phyloP scores from a whole-genome alignment of 257 asterid genomes.

The Solanum sitiens region DNA sequence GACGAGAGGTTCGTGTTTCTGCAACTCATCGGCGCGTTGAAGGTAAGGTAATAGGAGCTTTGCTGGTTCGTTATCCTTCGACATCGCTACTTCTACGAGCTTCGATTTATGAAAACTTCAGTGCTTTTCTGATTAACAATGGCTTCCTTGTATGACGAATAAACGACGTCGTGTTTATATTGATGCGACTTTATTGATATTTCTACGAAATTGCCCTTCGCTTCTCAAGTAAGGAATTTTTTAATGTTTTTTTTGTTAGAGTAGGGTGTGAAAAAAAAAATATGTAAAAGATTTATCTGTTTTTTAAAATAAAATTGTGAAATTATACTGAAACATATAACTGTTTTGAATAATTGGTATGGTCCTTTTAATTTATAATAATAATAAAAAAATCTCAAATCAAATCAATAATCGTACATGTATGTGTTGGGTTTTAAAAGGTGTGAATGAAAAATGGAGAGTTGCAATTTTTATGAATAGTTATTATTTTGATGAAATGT shows the following conservation, averaged over 20 bases:
- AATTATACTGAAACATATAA: no score
- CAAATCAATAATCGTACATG: not conserved
- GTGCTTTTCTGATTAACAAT: not conserved
- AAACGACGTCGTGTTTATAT: not conserved
- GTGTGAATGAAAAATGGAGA: no score
- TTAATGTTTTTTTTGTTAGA: not conserved
- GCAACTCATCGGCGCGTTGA: conserved; percentile 44
- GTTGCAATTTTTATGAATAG: no score
- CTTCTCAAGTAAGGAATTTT: not conserved
- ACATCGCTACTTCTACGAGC: conserved; percentile 9
- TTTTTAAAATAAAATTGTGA: no score
- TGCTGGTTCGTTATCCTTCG: conserved; percentile 35
- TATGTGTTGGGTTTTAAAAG: no score
- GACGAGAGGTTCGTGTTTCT: conserved; percentile 40
- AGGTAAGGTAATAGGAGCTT: conserved; percentile 29
- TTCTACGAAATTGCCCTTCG: not conserved
- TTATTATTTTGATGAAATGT: no score
- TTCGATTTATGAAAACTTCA: not conserved
- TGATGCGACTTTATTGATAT: not conserved
- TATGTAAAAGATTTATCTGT: not conserved
- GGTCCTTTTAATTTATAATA: not conserved
- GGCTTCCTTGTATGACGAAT: not conserved
- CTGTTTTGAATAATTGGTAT: not conserved
- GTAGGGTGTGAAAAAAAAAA: not conserved
- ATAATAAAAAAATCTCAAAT: not conserved